Percentiles rank a stretch among this genome's conserved stretches.
Conservation (phyloP, 2,329 filamentous ascomycete genomes). For the Fusarium sublunatum region DNA sequence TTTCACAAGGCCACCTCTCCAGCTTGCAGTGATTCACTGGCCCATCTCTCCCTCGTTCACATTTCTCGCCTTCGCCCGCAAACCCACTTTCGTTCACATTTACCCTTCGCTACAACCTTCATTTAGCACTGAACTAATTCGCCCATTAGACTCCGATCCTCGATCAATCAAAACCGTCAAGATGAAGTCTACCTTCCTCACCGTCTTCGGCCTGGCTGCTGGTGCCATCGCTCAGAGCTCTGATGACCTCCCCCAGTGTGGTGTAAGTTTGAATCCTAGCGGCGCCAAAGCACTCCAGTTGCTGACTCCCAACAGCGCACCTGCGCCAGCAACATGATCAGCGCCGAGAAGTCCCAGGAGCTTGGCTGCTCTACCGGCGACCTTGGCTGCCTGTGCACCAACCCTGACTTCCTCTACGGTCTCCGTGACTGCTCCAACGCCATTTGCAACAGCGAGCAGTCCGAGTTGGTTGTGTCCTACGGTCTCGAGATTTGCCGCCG, state of each 20-base stretch:
- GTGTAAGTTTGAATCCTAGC: constrained; percentile 56
- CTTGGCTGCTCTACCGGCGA: constrained; percentile 60
- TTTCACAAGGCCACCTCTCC: constrained; percentile 18
- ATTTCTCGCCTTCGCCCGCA: constrained; percentile 13
- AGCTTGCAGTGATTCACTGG: constrained; percentile 30
- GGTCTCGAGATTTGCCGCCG: constrained; percentile 55
- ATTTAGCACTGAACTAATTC: constrained; percentile 20
- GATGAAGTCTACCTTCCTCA: constrained; percentile 63
- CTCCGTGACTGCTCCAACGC: constrained; percentile 63
- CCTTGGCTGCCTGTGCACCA: constrained; percentile 60
- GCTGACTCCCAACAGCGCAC: constrained; percentile 53
- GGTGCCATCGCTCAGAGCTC: constrained; percentile 56
- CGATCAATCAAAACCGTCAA: constrained; percentile 49
- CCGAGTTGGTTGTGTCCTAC: constrained; percentile 53
- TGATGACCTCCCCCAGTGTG: constrained; percentile 60
- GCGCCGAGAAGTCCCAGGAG: constrained; percentile 52
- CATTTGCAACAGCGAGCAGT: constrained; percentile 54
- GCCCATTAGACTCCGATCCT: constrained; percentile 24
- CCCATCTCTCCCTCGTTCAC: constrained; percentile 10
- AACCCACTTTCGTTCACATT: constrained; percentile 21
- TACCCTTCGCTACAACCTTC: constrained; percentile 16
- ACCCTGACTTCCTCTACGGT: constrained; percentile 60
- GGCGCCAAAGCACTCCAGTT: not conserved
- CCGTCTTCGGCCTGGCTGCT: constrained; percentile 56
- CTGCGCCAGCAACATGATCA: constrained; percentile 64